These are phyloP conservation scores for Urostyla sp. DNA, from an alignment of 73 alveolate species.

Conservation along the genomic window DNA sequence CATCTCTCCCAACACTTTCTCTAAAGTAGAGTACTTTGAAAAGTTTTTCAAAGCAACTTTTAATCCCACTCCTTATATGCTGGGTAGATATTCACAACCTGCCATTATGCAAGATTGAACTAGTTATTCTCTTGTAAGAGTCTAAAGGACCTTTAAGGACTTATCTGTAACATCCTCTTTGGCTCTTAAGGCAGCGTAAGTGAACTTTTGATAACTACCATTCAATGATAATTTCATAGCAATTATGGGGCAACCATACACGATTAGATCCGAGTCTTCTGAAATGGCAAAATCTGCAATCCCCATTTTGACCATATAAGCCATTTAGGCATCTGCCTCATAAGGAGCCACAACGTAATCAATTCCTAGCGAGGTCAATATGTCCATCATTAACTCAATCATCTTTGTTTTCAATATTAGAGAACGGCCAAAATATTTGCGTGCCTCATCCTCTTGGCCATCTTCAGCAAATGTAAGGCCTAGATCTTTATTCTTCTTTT, in stretches of 20 bases:
- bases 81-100: slow-evolving; percentile 96
- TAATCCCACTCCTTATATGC: slow-evolving; percentile 92
- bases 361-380: slow-evolving; percentile 81
- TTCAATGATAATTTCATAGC: slow-evolving; percentile 84
- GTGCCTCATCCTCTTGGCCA: slow-evolving; percentile 89
- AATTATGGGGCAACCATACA: slow-evolving; percentile 89
- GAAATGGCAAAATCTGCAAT: slow-evolving; percentile 93
- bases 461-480: slow-evolving; percentile 83
- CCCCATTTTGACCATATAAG: slow-evolving; percentile 88
- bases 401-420: slow-evolving; percentile 81
- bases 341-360: slow-evolving; percentile 93
- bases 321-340: slow-evolving; percentile 97
- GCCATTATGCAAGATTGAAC: slow-evolving; percentile 90
- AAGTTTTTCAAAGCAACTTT: slow-evolving; percentile 74
- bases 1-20: slow-evolving; percentile 12
- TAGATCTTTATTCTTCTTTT: slow-evolving; percentile 71
- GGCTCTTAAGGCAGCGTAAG: slow-evolving; percentile 28
- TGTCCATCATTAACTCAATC: slow-evolving; percentile 87
- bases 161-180: slow-evolving; percentile 51
- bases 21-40: slow-evolving; percentile 6
- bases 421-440: slow-evolving; percentile 80
- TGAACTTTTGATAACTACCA: slow-evolving; percentile 64
- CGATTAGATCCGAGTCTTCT: slow-evolving; percentile 96
- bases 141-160: slow-evolving; percentile 15
- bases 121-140: slow-evolving; percentile 54